Conservation (phyloP, 495 filamentous ascomycete species). For the Penicillium atrosanguineum region DNA sequence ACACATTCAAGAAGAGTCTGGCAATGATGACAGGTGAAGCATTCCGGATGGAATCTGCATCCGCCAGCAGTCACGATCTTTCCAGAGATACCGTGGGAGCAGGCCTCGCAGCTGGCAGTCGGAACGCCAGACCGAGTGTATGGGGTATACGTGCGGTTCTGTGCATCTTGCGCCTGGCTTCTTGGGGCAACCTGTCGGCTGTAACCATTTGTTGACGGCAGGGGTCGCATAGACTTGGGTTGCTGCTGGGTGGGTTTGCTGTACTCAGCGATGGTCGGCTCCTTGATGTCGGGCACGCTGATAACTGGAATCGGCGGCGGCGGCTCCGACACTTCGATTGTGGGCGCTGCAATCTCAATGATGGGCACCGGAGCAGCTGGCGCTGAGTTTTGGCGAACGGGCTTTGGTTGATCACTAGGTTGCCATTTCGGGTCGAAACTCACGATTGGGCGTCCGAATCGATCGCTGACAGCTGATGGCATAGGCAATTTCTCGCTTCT, state of each 20-base stretch:
- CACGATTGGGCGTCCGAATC: conserved; percentile 82
- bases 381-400: conserved; percentile 16
- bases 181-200: conserved; percentile 16
- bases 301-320: conserved; percentile 57
- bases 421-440: conserved; percentile 86
- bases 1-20: conserved; percentile 86
- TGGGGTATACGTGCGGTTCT: conserved; percentile 37
- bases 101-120: conserved; percentile 80
- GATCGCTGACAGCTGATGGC: conserved; percentile 82
- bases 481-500: conserved; percentile 81
- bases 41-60: conserved; percentile 87
- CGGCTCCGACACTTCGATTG: conserved; percentile 48
- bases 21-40: conserved; percentile 89
- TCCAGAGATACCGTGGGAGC: conserved; percentile 78
- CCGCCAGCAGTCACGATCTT: conserved; percentile 81
- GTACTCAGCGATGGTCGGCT: conserved; percentile 42
- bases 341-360: conserved; percentile 30
- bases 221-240: conserved; percentile 19
- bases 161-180: conserved; percentile 25
- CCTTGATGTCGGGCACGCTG: conserved; percentile 54
- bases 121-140: conserved; percentile 57
- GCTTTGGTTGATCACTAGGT: conserved; percentile 43
- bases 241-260: conserved; percentile 6
- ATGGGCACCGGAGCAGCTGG: conserved; percentile 44
- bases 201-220: conserved; percentile 18